A percentile compares a stretch with the other conserved stretches of the same genome.
Conservation (phyloP, 2,329 filamentous ascomycete species). For the Fusarium nygamai region DNA sequence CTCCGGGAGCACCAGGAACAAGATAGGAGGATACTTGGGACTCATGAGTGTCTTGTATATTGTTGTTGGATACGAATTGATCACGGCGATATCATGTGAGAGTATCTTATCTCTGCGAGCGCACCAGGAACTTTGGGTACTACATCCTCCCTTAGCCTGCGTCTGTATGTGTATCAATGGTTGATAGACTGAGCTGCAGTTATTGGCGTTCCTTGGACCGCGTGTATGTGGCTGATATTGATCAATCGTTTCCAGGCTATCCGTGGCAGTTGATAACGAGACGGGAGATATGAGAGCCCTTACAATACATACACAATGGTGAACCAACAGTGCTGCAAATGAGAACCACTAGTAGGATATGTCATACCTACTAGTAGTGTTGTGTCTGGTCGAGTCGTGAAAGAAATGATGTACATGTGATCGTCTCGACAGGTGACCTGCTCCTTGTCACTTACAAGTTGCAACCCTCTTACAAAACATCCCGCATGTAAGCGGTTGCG, state of each 20-base stretch:
- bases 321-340: background rate
- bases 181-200: constrained; percentile 5
- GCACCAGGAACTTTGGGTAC: background rate
- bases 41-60: background rate
- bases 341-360: background rate
- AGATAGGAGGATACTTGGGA: background rate
- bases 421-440: background rate
- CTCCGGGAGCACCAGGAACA: constrained; percentile 40
- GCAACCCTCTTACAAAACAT: background rate
- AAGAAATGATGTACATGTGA: constrained; percentile 1
- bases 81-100: background rate
- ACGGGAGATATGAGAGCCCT: background rate
- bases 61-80: background rate
- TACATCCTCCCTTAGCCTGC: background rate
- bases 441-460: background rate
- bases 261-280: background rate
- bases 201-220: constrained; percentile 1
- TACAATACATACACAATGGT: background rate
- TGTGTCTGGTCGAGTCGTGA: background rate
- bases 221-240: background rate
- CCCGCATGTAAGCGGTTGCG: background rate
- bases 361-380: background rate
- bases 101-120: background rate
- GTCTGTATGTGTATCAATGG: background rate
- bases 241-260: background rate